Evolutionary conservation across 345 rosid species (phyloP).

Genomic region (Dovyalis caffra): DNA sequence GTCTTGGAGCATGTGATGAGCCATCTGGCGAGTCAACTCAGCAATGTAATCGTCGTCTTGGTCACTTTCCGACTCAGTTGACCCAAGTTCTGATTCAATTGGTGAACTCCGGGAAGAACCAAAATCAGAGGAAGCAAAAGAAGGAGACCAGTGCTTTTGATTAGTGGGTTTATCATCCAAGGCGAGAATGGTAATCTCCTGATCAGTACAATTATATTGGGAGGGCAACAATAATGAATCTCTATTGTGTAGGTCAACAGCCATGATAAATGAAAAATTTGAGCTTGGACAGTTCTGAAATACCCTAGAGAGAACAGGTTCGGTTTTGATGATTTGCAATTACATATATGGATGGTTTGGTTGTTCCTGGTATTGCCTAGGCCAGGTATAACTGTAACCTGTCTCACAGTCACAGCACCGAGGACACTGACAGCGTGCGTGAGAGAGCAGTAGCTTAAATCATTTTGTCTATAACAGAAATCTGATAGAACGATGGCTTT

Average conservation of each 20-base stretch:
- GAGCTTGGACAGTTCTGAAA: background rate
- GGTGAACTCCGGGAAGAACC: slow-evolving; percentile 29
- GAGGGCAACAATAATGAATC: slow-evolving; percentile 30
- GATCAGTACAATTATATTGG: slow-evolving; percentile 3
- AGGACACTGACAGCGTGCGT: too few relatives aligned
- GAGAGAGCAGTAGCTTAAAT: too few relatives aligned
- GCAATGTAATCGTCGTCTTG: slow-evolving; percentile 55
- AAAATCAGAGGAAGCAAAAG: slow-evolving; percentile 25
- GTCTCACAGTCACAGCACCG: too few relatives aligned
- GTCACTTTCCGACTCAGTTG: slow-evolving; percentile 36
- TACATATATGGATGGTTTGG: background rate
- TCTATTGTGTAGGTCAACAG: slow-evolving; percentile 36
- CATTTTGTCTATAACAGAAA: too few relatives aligned
- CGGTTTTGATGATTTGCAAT: slow-evolving; percentile 15
- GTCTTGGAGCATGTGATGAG: slow-evolving; percentile 61
- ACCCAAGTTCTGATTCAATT: slow-evolving; percentile 30
- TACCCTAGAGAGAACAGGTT: slow-evolving; percentile 10
- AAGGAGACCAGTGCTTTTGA: slow-evolving; percentile 13
- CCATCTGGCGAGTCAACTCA: slow-evolving; percentile 82
- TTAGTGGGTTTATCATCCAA: background rate
- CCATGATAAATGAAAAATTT: slow-evolving; percentile 37
- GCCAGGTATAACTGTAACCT: too few relatives aligned
- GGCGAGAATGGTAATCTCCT: background rate
- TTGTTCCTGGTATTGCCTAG: too few relatives aligned
- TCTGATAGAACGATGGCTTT: too few relatives aligned